These are phyloP conservation scores for Neophaeococcomyces mojaviensis DNA, from an alignment of 2,329 filamentous ascomycete genomes.

Conservation along the genomic window DNA sequence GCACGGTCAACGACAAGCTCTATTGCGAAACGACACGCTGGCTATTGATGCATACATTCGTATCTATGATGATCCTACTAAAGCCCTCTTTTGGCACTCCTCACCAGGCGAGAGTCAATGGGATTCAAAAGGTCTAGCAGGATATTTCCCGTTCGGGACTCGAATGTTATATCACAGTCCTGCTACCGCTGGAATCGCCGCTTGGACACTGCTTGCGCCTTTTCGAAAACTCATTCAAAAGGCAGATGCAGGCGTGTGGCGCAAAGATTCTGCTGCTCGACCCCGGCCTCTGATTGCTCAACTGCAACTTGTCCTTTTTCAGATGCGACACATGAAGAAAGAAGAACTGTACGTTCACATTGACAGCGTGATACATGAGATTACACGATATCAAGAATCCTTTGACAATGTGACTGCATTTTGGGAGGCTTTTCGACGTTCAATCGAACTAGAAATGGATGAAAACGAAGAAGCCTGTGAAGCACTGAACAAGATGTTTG, in stretches of 20 bases:
- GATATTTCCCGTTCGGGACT: constrained; percentile 46
- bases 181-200: constrained; percentile 48
- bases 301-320: constrained; percentile 46
- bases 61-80: constrained; percentile 52
- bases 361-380: constrained; percentile 33
- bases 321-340: constrained; percentile 39
- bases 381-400: constrained; percentile 36
- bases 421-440: constrained; percentile 47
- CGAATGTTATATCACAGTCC: constrained; percentile 39
- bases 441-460: constrained; percentile 45
- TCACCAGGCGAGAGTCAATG: constrained; percentile 44
- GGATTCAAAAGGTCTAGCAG: constrained; percentile 52
- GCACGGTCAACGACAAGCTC: constrained; percentile 49
- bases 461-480: constrained; percentile 35
- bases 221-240: constrained; percentile 50
- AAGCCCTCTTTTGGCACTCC: constrained; percentile 54
- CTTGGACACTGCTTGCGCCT: constrained; percentile 53
- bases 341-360: constrained; percentile 35
- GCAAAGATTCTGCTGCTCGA: constrained; percentile 37
- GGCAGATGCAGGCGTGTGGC: constrained; percentile 40
- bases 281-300: constrained; percentile 46
- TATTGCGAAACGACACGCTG: constrained; percentile 54
- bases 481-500: constrained; percentile 40
- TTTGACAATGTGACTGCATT: constrained; percentile 48
- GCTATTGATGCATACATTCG: constrained; percentile 56